Base-by-base conservation (phyloP, 345 rosid genomes). In the Lepidium didymum region DNA sequence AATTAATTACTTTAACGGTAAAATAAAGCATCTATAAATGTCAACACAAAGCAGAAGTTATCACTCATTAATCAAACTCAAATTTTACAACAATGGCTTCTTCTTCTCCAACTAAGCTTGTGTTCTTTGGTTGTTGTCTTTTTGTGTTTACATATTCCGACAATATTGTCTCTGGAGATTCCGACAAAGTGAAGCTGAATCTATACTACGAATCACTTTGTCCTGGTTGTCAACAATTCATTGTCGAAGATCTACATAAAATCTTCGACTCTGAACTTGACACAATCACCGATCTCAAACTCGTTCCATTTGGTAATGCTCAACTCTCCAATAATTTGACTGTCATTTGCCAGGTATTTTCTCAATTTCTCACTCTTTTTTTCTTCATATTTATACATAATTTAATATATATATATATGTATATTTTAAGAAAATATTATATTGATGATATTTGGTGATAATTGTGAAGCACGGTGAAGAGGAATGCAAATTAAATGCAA, bases 401-500 rank as follows among this genome's bases (percentile, higher is more conserved):
- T 25, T 50, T 50, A 25, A 25, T 10, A 50, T 13, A 1, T 6
- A 35, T 42, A 4, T 54, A 54, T 47, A 19, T 45, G 13, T 50
- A 9, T n/a, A 10, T 37, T 12, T 27, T 18, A 18, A 1, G 1
- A 1, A 1, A 2, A 35, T 43, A 42, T 15, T 40, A 15, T 29
- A 7, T 34, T 11, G 33, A n/a, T 41, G 9, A 1, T 14, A 4
- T 54, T 50, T 65, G 14, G 29, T 29, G n/a, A 8, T 34, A 6
- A 19, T 69, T 60, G 35, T 61, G 68, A 75, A 87, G 92, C 89
- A 84, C 40, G 96, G 92, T 8, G 80, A 79, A 41, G 78, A 81
- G 47, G 96, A 89, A 73, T 89, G 92, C 65, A 64, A 77, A 31
- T 64, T 89, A n/a, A 89, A 85, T 23, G 69, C 78, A 0, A 60